Evolutionary conservation across 2,329 filamentous ascomycete genomes (phyloP), one percentile per base, ranked within the genome.

Genomic region (Epichloe festucae): DNA sequence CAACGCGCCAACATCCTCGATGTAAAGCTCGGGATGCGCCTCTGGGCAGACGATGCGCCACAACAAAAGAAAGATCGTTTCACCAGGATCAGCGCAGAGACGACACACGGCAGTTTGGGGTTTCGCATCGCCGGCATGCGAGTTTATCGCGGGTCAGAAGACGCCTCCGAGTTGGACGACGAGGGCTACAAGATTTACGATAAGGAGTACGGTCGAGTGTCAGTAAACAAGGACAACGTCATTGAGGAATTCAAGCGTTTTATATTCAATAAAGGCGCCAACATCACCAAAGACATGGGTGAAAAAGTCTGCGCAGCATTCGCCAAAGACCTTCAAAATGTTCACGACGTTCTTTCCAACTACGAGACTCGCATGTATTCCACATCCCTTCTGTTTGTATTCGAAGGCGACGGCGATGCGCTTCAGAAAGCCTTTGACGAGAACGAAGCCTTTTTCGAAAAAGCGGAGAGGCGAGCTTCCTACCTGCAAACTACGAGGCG

Each of bases 1-100:
- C 79, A 78, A 60, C 78, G 80, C 53, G 89, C 93, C 6, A 97
- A 95, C 60, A 89, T 98, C 7, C 73, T 98, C 53, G 93, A 98
- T 63, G 79, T 95, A 57, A 98, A 98, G 71, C 79, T 98, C 19
- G 93, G 93, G 43, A 77, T 82, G 48, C 79, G 87, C 35, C 71
- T 98, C 5, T 97, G 89, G 85, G 91, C 87, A 14, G 87, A 95
- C 54, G 74, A 82, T 55, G 81, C 81, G 23, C 74, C 77, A 0
- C 58, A 65, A 27, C 72, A 80, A 60, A 84, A 84, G 69, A 76
- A 77, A 59, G 62, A 67, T 38, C 74, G 79, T 34, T 82, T 84
- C 60, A 74, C 81, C 57, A 73, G 78, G 62, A 79, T 84, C 53
- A 72, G 73, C 35, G 64, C 67, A 31, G 70, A 75, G 60, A 84